Percentiles rank a stretch among this genome's conserved stretches.
Conservation (phyloP, 306 rosid species). For the Vigna mungo region DNA sequence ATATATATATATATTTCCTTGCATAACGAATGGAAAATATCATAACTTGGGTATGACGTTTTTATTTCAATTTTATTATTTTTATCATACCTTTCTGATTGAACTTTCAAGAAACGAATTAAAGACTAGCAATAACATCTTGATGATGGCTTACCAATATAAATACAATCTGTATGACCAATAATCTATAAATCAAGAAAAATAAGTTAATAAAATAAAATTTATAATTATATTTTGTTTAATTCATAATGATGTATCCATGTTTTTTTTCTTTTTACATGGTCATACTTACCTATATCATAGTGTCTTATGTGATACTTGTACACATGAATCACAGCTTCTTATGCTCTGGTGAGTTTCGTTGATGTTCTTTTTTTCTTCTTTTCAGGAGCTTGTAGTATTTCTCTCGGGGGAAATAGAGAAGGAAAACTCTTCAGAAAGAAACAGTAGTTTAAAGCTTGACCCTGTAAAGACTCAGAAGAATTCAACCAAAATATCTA, state of each 20-base stretch:
- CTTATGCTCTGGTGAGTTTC: neutral
- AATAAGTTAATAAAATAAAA: neutral
- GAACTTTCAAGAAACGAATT: neutral
- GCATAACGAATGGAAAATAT: neutral
- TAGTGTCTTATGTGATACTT: neutral
- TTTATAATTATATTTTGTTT: neutral
- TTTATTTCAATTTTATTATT: neutral
- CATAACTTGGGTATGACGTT: neutral
- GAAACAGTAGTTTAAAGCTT: slow-evolving; percentile 38
- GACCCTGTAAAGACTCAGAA: slow-evolving; percentile 31
- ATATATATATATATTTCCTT: neutral
- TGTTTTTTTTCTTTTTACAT: neutral
- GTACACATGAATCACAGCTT: neutral
- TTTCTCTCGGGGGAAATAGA: slow-evolving; percentile 8
- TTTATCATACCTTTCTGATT: neutral
- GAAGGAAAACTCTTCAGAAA: slow-evolving; percentile 71
- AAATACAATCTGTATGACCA: neutral
- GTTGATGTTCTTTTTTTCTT: neutral
- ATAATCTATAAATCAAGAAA: neutral
- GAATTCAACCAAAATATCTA: slow-evolving; percentile 31
- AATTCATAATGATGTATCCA: neutral
- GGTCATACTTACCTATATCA: neutral
- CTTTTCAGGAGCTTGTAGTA: slow-evolving; percentile 43
- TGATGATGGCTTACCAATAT: neutral
- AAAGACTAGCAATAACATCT: neutral